Conservation (phyloP, 352 stramenopile genomes). For the Phytophthora litchii region DNA sequence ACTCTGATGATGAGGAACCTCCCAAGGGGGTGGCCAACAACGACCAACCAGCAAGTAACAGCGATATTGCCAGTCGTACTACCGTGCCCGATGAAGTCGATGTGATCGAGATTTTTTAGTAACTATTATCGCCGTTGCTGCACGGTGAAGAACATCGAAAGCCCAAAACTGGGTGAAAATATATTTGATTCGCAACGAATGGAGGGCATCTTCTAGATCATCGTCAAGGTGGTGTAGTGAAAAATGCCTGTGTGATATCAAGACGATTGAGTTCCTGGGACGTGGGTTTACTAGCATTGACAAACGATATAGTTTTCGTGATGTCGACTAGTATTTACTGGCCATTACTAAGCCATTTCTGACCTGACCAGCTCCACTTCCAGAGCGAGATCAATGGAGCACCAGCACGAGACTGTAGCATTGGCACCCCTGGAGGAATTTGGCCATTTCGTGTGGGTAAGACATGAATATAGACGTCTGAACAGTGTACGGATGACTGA, state of each 20-base stretch:
- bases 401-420: constrained; percentile 22
- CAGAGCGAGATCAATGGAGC: constrained; percentile 30
- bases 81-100: constrained; percentile 28
- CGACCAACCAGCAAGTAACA: constrained; percentile 7
- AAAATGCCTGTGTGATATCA: constrained; percentile 1
- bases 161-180: constrained; percentile 14
- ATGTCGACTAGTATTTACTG: constrained; percentile 8
- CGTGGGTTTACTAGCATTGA: no score
- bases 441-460: constrained; percentile 33
- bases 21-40: constrained; percentile 12
- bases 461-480: constrained; percentile 25
- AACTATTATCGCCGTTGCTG: constrained; percentile 11
- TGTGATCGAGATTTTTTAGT: constrained; percentile 52
- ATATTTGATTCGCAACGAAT: constrained; percentile 31
- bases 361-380: constrained; percentile 35
- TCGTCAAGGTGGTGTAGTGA: neutral
- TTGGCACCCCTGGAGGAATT: constrained; percentile 31
- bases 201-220: constrained; percentile 3
- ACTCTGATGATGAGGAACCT: constrained; percentile 53
- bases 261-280: constrained; percentile 15
- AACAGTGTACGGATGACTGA: neutral
- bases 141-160: constrained; percentile 14
- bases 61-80: neutral
- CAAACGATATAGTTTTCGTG: no score
- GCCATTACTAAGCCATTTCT: constrained; percentile 22